Evolutionary conservation across 2,329 filamentous ascomycete genomes (phyloP).

Genomic region (Albophoma yamanashiensis): DNA sequence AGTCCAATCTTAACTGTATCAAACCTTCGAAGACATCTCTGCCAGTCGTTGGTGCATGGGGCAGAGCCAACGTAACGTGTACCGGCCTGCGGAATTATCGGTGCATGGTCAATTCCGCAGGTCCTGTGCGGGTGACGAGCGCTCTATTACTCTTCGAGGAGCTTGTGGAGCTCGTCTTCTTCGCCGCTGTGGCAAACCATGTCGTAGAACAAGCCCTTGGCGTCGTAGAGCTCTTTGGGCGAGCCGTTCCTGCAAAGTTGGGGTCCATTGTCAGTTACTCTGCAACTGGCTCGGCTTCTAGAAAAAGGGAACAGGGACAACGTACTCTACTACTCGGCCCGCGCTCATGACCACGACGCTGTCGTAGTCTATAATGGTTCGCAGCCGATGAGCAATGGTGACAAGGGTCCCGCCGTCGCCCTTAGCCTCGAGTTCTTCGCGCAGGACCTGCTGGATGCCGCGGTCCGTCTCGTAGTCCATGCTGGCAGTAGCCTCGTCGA

Average conservation of each 20-base stretch:
- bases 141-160: slow-evolving; percentile 13
- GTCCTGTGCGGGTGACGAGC: neutral
- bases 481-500: slow-evolving; percentile 49
- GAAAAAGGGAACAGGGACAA: neutral
- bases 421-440: slow-evolving; percentile 33
- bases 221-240: slow-evolving; percentile 33
- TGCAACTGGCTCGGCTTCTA: neutral
- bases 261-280: neutral
- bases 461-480: slow-evolving; percentile 49
- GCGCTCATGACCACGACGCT: slow-evolving; percentile 45
- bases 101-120: neutral
- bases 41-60: neutral
- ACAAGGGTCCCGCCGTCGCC: slow-evolving; percentile 40
- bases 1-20: neutral
- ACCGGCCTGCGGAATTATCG: no score
- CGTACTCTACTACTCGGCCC: slow-evolving; percentile 42
- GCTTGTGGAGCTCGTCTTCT: slow-evolving; percentile 30
- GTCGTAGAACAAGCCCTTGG: slow-evolving; percentile 37
- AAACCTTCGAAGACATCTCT: neutral
- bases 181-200: slow-evolving; percentile 47
- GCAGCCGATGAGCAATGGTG: slow-evolving; percentile 46
- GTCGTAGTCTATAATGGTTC: slow-evolving; percentile 51
- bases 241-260: slow-evolving; percentile 27
- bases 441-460: slow-evolving; percentile 42
- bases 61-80: neutral